Evolutionary conservation across 164 flowering plant species (phyloP).

Genomic region (Nymphaea thermarum): DNA sequence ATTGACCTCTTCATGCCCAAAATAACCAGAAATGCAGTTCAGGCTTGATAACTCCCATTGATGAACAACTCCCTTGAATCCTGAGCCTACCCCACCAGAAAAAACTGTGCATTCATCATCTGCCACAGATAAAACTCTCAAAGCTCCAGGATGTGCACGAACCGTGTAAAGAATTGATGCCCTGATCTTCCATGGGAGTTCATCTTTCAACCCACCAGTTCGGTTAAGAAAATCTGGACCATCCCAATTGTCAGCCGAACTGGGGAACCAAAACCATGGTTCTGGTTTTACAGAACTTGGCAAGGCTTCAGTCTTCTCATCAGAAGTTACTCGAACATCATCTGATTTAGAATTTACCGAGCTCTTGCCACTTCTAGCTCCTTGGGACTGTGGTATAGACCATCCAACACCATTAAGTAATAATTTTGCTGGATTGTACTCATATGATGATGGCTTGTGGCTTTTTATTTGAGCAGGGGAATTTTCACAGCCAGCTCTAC

Average conservation of each 20-base stretch:
- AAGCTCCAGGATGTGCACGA: conserved; percentile 83
- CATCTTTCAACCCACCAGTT: conserved; percentile 67
- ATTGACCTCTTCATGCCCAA: conserved; percentile 93
- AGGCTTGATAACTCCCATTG: conserved; percentile 76
- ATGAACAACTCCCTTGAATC: conserved; percentile 90
- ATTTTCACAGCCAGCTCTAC: conserved; percentile 33
- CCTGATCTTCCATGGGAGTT: conserved; percentile 87
- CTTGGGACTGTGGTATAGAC: conserved; percentile 91
- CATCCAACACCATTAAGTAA: conserved; percentile 88
- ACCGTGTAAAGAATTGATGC: conserved; percentile 68
- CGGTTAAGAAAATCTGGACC: conserved; percentile 72
- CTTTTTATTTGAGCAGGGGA: conserved; percentile 26
- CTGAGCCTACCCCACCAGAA: conserved; percentile 91
- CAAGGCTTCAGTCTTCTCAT: conserved; percentile 13
- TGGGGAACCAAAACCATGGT: conserved; percentile 95
- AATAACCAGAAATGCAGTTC: conserved; percentile 64
- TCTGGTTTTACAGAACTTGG: conserved; percentile 33
- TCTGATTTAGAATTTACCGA: conserved; percentile 28
- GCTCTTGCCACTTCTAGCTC: conserved; percentile 43
- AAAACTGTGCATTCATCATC: conserved; percentile 71
- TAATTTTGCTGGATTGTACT: conserved; percentile 63
- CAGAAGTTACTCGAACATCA: conserved; percentile 22
- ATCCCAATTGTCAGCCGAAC: conserved; percentile 68
- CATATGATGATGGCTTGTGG: conserved; percentile 31
- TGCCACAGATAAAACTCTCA: conserved; percentile 68